Percentiles rank a stretch among this genome's conserved stretches.
Conservation (phyloP, 2,329 filamentous ascomycete genomes). For the Phialocephala subalpina region DNA sequence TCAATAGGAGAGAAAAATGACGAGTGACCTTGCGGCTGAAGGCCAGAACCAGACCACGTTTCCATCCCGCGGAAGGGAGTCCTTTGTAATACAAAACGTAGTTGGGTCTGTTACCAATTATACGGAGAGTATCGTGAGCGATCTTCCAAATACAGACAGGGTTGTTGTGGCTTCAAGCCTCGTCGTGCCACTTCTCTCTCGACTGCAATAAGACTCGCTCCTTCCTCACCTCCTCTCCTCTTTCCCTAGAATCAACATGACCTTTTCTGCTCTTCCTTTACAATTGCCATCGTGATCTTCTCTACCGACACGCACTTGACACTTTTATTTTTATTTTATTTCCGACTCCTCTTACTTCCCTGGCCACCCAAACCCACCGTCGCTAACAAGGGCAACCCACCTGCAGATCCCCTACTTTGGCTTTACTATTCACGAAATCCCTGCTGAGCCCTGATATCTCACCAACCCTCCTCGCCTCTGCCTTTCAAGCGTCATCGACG, state of each 20-base stretch:
- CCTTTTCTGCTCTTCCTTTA: no score
- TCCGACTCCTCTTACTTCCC: not conserved
- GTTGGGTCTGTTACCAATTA: not conserved
- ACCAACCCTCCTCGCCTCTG: conserved; percentile 9
- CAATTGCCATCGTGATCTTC: not conserved
- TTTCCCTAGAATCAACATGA: not conserved
- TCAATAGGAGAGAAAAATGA: not conserved
- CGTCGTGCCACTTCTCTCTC: not conserved
- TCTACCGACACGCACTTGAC: not conserved
- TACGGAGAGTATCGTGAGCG: conserved; percentile 1
- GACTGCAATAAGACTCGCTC: not conserved
- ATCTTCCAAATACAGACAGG: not conserved
- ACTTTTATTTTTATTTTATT: not conserved
- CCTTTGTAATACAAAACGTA: not conserved
- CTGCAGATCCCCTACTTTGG: conserved; percentile 1
- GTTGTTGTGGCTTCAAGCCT: conserved; percentile 9
- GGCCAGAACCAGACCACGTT: not conserved
- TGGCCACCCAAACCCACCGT: not conserved
- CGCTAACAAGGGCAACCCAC: not conserved
- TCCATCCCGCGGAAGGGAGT: not conserved
- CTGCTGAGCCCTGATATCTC: conserved; percentile 6
- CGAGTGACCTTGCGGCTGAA: not conserved
- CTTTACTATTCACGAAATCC: conserved; percentile 1
- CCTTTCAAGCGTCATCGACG: conserved; percentile 3
- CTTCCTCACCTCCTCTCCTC: not conserved